Evolutionary conservation across 352 stramenopile species (phyloP), one percentile per base, ranked within the genome.

Genomic region (Thraustotheca clavata): DNA sequence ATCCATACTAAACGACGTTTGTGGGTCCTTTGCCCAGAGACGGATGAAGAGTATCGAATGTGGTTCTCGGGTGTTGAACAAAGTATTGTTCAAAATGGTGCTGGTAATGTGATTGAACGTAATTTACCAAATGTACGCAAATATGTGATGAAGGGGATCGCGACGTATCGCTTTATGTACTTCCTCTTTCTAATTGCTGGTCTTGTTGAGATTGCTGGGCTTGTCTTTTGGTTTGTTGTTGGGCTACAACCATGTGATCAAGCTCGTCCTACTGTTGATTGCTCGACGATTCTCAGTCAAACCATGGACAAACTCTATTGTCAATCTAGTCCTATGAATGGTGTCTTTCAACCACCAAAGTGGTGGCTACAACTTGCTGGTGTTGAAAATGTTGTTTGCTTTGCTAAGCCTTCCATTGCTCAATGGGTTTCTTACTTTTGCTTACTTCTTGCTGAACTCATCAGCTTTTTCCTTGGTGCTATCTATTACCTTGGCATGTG

Each of bases 401-500:
- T 94, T 68, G 80, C 89, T 66, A 52, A 87, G 52, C 82, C 82
- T 3, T 78, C 80, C 0, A 83, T 89, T 35, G 36, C 79, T 20
- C 84, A 91, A 72, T 94, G 84, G 84, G 76, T 89, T 1, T 77
- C 82, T 40, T 94, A 87, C 72, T 91, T 91, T 48, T 75, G 77
- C 18, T 67, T 94, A 52, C 59, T 91, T 18, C 67, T 76, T 5
- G 82, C 77, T 0, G 84, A 94, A 46, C 29, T 89, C 16, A 49
- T 94, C 18, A 86, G 69, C 14, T 87, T 90, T 35, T 60, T 89
- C 26, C 71, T 94, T 18, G 77, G 82, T 34, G 63, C 77, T 3
- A 67, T 94, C 26, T 94, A 91, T 74, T 94, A 94, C 76, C 69
- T 91, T n/a, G 84, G 84, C 31, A 94, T 94, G 84, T 94, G 84